Percentiles rank a stretch among this genome's conserved stretches.
Evolutionary conservation across 495 filamentous ascomycete genomes (phyloP).

Genomic region (Penicillium chermesinum): DNA sequence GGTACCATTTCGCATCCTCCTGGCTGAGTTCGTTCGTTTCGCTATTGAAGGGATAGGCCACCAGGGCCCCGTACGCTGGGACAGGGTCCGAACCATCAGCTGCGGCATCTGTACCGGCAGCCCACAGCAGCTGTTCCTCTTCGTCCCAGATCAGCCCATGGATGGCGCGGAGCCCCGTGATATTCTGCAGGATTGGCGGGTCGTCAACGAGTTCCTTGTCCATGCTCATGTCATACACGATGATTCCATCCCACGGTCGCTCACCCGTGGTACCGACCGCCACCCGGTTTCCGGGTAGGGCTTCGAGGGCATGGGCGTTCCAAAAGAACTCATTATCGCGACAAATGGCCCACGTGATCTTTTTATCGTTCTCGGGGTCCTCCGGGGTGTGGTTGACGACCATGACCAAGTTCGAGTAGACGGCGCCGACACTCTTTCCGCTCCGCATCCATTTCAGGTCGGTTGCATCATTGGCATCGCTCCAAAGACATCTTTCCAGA

Average conservation of each 20-base stretch:
- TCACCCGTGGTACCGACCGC: conserved; percentile 26
- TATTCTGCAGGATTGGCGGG: conserved; percentile 24
- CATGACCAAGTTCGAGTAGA: conserved; percentile 20
- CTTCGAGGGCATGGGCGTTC: conserved; percentile 26
- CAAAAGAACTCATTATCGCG: conserved; percentile 18
- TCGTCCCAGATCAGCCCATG: conserved; percentile 32
- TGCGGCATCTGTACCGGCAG: conserved; percentile 22
- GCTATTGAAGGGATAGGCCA: conserved; percentile 22
- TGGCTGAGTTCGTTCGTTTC: conserved; percentile 14
- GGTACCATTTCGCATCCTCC: conserved; percentile 14
- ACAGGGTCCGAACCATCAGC: conserved; percentile 25
- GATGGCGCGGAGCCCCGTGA: conserved; percentile 26
- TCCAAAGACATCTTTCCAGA: conserved; percentile 16
- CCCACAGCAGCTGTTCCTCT: conserved; percentile 23
- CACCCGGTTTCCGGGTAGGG: conserved; percentile 19
- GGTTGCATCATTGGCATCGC: conserved; percentile 24
- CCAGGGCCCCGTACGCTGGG: conserved; percentile 20
- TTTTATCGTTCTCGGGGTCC: conserved; percentile 21
- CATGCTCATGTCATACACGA: conserved; percentile 23
- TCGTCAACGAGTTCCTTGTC: conserved; percentile 20
- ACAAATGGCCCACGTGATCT: conserved; percentile 25
- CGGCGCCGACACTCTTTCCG: conserved; percentile 19
- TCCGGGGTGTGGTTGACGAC: conserved; percentile 28
- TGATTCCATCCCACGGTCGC: conserved; percentile 24
- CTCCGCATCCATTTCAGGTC: conserved; percentile 26